Evolutionary conservation across 352 stramenopile species (phyloP).

Genomic region (Globisporangium solare): DNA sequence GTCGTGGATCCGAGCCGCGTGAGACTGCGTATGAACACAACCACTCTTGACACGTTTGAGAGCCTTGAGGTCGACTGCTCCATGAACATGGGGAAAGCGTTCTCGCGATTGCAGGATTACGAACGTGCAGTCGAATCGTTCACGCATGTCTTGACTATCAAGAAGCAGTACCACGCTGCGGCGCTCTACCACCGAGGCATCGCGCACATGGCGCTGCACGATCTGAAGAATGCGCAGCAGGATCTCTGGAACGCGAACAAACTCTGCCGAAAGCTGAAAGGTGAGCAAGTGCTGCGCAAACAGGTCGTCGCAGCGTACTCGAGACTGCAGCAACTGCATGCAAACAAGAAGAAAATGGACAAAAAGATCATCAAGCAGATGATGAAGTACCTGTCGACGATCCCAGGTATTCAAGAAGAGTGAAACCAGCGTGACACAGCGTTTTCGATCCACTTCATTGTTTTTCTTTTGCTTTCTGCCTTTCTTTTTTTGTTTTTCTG

Average conservation of each 20-base stretch:
- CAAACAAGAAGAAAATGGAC: constrained; percentile 76
- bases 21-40: constrained; percentile 52
- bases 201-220: constrained; percentile 52
- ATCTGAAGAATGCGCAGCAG: constrained; percentile 53
- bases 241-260: constrained; percentile 71
- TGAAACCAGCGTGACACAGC: no score
- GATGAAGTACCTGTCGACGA: constrained; percentile 70
- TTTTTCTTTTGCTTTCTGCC: no score
- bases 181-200: constrained; percentile 72
- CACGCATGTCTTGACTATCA: constrained; percentile 36
- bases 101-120: constrained; percentile 48
- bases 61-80: constrained; percentile 55
- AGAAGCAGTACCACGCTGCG: constrained; percentile 44
- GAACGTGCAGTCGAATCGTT: constrained; percentile 59
- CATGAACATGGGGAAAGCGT: constrained; percentile 83
- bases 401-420: constrained; percentile 50
- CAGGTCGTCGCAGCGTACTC: constrained; percentile 71
- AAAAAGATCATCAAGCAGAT: constrained; percentile 84
- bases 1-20: constrained; percentile 42
- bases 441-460: background rate
- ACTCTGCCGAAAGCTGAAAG: constrained; percentile 28
- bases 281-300: constrained; percentile 32
- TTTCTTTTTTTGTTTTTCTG: no score
- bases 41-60: constrained; percentile 41
- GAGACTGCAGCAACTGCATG: constrained; percentile 59